Conservation (phyloP, 805 yeast genomes). For the Komagataella mondaviorum region DNA sequence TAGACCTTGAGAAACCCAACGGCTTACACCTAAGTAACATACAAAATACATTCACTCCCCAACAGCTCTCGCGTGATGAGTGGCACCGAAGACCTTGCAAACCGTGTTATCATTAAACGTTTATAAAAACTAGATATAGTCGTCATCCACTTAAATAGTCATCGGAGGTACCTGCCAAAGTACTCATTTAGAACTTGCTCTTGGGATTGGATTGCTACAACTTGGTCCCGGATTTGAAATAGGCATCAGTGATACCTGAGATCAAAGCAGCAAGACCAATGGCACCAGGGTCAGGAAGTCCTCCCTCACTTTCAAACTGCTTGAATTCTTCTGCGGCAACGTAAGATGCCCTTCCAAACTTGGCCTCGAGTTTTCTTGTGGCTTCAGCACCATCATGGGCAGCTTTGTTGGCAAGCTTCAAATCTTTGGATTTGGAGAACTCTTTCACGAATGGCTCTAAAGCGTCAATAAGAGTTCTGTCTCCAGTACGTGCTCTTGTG, state of each 20-base stretch:
- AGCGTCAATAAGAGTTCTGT: constrained; percentile 81
- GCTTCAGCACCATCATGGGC: constrained; percentile 66
- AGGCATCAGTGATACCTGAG: constrained; percentile 9
- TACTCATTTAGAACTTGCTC: background rate
- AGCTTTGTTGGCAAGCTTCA: constrained; percentile 48
- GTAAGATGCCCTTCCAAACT: constrained; percentile 89
- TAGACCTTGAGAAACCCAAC: too few relatives aligned
- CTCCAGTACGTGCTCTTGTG: constrained; percentile 82
- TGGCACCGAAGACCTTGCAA: background rate
- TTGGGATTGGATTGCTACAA: background rate
- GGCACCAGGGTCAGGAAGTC: constrained; percentile 95
- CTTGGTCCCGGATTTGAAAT: background rate
- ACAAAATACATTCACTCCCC: too few relatives aligned
- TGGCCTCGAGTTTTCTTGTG: constrained; percentile 66
- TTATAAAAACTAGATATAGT: background rate
- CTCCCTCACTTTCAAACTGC: constrained; percentile 39
- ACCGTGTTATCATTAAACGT: background rate
- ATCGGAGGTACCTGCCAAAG: background rate
- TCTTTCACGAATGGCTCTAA: constrained; percentile 74
- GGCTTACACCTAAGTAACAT: too few relatives aligned
- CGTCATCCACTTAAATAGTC: background rate
- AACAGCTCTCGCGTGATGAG: too few relatives aligned
- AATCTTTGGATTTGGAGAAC: constrained; percentile 34
- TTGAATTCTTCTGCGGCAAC: constrained; percentile 51
- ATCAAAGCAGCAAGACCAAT: constrained; percentile 48